Evolutionary conservation across 495 filamentous ascomycete species (phyloP).

Genomic region (Xylaria palmicola): DNA sequence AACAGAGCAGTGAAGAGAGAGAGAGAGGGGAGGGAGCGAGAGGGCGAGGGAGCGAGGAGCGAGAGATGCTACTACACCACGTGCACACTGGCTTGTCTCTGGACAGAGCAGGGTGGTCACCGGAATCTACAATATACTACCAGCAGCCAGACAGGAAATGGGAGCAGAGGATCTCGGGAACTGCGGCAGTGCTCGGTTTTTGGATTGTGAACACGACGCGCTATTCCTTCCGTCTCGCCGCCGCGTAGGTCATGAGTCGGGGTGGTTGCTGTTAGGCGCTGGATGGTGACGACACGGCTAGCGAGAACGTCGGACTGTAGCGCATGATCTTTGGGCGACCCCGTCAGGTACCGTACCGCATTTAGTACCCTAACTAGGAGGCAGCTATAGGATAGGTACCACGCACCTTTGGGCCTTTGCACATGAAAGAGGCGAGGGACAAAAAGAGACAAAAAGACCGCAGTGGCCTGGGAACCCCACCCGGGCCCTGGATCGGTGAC

Average conservation of each 20-base stretch:
- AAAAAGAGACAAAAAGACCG: background rate
- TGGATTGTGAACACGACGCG: background rate
- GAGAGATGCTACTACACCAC: conserved; percentile 11
- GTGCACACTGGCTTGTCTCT: background rate
- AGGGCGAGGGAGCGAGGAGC: background rate
- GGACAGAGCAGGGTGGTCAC: no score
- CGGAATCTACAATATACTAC: no score
- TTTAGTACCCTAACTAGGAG: no score
- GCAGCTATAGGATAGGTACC: no score
- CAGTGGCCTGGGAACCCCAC: conserved; percentile 5
- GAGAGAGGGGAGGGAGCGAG: no score
- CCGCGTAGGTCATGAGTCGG: background rate
- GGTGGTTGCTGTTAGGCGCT: background rate
- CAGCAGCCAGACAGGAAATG: background rate
- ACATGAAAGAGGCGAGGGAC: background rate
- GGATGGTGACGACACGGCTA: background rate
- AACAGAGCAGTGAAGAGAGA: no score
- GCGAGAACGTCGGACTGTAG: background rate
- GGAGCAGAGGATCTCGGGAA: conserved; percentile 4
- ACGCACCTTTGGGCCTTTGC: no score
- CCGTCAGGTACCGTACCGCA: no score
- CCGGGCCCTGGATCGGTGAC: background rate
- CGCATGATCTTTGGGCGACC: conserved; percentile 2
- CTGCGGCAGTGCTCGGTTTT: conserved; percentile 1
- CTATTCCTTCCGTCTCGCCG: conserved; percentile 3